phyloP scores from a whole-genome alignment of 1,139 yeast genomes.

The Taphrina confusa region DNA sequence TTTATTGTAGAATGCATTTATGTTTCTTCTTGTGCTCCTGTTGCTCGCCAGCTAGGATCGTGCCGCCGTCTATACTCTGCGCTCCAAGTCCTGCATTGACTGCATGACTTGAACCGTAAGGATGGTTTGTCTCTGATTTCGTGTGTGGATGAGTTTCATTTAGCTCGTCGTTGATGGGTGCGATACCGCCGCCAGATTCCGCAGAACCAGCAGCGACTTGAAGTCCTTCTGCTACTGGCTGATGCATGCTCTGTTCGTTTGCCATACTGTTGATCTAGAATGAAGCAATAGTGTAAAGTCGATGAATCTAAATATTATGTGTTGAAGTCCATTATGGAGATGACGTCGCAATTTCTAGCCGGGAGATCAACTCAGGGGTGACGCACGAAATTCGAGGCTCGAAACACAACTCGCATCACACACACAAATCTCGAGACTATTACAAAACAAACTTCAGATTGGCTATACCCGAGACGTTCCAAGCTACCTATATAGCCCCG shows the following conservation, averaged over 20 bases:
- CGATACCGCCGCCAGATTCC: constrained; percentile 14
- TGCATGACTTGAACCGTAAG: constrained; percentile 2
- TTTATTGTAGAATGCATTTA: constrained; percentile 23
- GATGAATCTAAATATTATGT: too few species aligned
- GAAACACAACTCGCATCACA: too few species aligned
- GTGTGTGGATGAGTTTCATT: constrained; percentile 9
- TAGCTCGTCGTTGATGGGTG: constrained; percentile 7
- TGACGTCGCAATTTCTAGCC: constrained; percentile 7
- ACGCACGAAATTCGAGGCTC: constrained; percentile 9
- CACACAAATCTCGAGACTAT: too few species aligned
- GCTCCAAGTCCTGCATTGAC: constrained; percentile 32
- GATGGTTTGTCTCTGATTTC: not conserved
- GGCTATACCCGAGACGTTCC: too few species aligned
- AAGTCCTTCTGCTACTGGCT: constrained; percentile 13
- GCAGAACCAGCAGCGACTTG: constrained; percentile 30
- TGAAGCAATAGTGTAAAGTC: not conserved
- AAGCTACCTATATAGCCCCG: too few species aligned
- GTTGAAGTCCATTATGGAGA: not conserved
- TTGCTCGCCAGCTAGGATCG: constrained; percentile 9
- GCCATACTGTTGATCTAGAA: constrained; percentile 2
- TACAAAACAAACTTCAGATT: too few species aligned
- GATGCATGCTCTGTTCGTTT: not conserved
- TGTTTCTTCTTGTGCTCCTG: constrained; percentile 4
- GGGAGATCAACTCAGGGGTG: too few species aligned
- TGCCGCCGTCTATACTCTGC: constrained; percentile 30